Percentiles rank a stretch among this genome's conserved stretches.
These are phyloP conservation scores for Diplodia intermedia DNA, from an alignment of 2,329 filamentous ascomycete genomes.

Conservation along the genomic window DNA sequence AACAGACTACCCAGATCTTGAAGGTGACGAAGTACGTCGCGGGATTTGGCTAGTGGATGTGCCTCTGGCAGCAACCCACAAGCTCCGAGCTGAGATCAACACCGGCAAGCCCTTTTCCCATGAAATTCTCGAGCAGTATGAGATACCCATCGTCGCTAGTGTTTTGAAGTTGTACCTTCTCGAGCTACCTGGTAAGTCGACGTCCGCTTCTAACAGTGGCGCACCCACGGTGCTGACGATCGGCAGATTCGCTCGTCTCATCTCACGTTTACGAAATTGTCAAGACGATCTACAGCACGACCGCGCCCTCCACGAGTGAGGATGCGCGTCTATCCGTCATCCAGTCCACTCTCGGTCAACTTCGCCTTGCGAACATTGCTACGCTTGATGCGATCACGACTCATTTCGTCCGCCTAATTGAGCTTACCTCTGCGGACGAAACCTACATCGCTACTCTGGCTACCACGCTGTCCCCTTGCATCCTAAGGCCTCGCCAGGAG, in stretches of 20 bases:
- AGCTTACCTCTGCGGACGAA: slow-evolving; percentile 95
- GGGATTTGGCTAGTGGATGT: slow-evolving; percentile 96
- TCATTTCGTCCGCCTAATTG: slow-evolving; percentile 95
- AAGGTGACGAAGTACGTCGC: slow-evolving; percentile 91
- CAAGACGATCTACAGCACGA: slow-evolving; percentile 91
- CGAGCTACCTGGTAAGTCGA: slow-evolving; percentile 81
- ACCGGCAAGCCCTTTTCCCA: slow-evolving; percentile 80
- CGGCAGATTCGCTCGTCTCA: slow-evolving; percentile 90
- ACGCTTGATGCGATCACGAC: slow-evolving; percentile 98
- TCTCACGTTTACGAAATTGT: slow-evolving; percentile 99
- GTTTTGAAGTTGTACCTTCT: slow-evolving; percentile 92
- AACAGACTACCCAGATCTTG: slow-evolving; percentile 87
- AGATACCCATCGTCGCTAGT: slow-evolving; percentile 92
- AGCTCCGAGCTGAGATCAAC: slow-evolving; percentile 82
- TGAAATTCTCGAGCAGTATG: slow-evolving; percentile 83
- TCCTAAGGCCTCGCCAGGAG: slow-evolving; percentile 85
- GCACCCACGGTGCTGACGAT: slow-evolving; percentile 13
- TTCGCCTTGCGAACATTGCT: slow-evolving; percentile 95
- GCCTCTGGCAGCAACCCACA: slow-evolving; percentile 81
- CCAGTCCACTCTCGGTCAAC: slow-evolving; percentile 92
- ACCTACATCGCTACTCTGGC: slow-evolving; percentile 78
- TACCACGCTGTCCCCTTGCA: slow-evolving; percentile 77
- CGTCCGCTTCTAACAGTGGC: background rate
- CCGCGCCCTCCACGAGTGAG: slow-evolving; percentile 71
- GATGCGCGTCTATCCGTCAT: slow-evolving; percentile 84